These are phyloP conservation scores for Garcia nutans DNA, from an alignment of 345 rosid genomes.

Conservation along the genomic window DNA sequence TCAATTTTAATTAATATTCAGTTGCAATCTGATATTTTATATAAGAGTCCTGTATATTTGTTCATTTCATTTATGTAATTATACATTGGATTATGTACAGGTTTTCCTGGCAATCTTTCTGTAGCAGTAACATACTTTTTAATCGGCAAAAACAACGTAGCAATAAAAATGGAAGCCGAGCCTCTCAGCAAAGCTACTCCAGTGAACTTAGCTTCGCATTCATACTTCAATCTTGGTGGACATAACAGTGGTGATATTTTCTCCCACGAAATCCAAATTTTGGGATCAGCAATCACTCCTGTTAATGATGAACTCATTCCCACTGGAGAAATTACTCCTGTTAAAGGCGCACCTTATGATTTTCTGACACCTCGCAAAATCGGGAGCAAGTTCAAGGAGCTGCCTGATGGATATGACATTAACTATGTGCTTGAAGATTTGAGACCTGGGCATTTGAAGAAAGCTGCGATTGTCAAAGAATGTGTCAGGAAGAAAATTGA, in stretches of 20 bases:
- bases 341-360: slow-evolving; percentile 61
- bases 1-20: too few species aligned
- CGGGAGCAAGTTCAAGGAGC: slow-evolving; percentile 44
- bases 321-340: slow-evolving; percentile 46
- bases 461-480: slow-evolving; percentile 56
- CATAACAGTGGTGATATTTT: slow-evolving; percentile 68
- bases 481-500: slow-evolving; percentile 67
- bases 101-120: slow-evolving; percentile 71
- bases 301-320: slow-evolving; percentile 75
- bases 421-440: slow-evolving; percentile 56
- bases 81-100: slow-evolving; percentile 24
- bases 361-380: slow-evolving; percentile 50
- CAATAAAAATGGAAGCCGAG: slow-evolving; percentile 54
- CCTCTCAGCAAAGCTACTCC: slow-evolving; percentile 62
- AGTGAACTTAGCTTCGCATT: slow-evolving; percentile 70
- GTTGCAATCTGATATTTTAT: too few species aligned
- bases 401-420: slow-evolving; percentile 71
- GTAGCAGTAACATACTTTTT: slow-evolving; percentile 62
- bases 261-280: slow-evolving; percentile 53
- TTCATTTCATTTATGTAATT: too few species aligned
- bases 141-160: slow-evolving; percentile 49
- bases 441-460: slow-evolving; percentile 36
- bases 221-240: slow-evolving; percentile 80
- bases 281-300: slow-evolving; percentile 52
- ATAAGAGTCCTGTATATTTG: too few species aligned